A percentile compares a stretch with the other conserved stretches of the same genome.
These are phyloP conservation scores for Boletales sp. DNA, from an alignment of 768 basidiomycete genomes.

Conservation along the genomic window DNA sequence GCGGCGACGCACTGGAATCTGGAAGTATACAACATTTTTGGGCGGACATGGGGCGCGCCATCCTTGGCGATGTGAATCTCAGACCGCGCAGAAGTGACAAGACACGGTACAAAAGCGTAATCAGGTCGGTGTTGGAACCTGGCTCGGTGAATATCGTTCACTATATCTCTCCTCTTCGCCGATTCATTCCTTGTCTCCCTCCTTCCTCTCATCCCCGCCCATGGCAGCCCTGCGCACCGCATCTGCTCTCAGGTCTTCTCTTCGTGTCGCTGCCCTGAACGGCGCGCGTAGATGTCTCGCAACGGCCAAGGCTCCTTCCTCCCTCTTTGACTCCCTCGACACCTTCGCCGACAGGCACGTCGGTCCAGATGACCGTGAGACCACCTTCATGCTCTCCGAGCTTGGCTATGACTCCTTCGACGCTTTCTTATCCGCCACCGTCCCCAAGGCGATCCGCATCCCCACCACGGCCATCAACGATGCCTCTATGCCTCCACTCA, in stretches of 20 bases:
- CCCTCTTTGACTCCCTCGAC: slow-evolving; percentile 83
- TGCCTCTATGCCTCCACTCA: slow-evolving; percentile 67
- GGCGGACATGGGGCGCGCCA: slow-evolving; percentile 4
- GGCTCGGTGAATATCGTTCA: slow-evolving; percentile 37
- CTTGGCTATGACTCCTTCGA: slow-evolving; percentile 89
- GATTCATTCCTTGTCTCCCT: slow-evolving; percentile 14
- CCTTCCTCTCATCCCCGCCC: slow-evolving; percentile 14
- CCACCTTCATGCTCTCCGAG: slow-evolving; percentile 73
- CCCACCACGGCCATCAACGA: slow-evolving; percentile 57
- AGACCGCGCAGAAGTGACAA: slow-evolving; percentile 9
- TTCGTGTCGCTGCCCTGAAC: slow-evolving; percentile 12
- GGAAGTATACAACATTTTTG: not conserved
- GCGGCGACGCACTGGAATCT: not conserved
- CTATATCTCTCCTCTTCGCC: slow-evolving; percentile 21
- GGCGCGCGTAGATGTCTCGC: slow-evolving; percentile 42
- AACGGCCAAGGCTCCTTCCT: slow-evolving; percentile 54
- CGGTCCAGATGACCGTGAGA: slow-evolving; percentile 84
- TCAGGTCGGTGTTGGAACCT: slow-evolving; percentile 36
- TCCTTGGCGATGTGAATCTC: slow-evolving; percentile 8
- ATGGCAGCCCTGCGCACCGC: slow-evolving; percentile 30
- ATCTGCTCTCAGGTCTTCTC: slow-evolving; percentile 21
- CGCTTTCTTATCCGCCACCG: slow-evolving; percentile 76
- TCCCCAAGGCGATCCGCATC: slow-evolving; percentile 80
- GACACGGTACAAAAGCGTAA: slow-evolving; percentile 26
- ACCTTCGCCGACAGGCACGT: slow-evolving; percentile 89